A percentile compares a stretch with the other conserved stretches of the same genome.
phyloP scores from a whole-genome alignment of 106 monocot species.

The Allium cepa region DNA sequence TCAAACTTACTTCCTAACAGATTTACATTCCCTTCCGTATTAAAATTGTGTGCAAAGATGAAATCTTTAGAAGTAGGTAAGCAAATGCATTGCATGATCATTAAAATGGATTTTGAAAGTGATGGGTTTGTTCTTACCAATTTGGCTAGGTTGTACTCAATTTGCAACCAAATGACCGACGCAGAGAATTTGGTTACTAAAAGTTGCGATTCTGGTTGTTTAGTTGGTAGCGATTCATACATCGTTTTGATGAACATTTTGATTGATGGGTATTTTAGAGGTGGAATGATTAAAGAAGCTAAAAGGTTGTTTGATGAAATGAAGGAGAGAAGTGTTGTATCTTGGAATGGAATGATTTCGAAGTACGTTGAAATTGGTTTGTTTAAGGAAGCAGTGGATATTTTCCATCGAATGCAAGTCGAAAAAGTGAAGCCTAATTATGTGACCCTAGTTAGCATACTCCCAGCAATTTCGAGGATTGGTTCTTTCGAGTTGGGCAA shows the following conservation, averaged over 20 bases:
- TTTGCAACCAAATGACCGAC: conserved; percentile 30
- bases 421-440: conserved; percentile 27
- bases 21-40: conserved; percentile 40
- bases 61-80: conserved; percentile 23
- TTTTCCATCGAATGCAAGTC: conserved; percentile 26
- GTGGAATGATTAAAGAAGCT: conserved; percentile 21
- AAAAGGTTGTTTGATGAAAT: conserved; percentile 31
- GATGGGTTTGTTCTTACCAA: conserved; percentile 48
- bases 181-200: conserved; percentile 18
- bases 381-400: conserved; percentile 34
- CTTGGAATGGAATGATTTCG: conserved; percentile 58
- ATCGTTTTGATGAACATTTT: conserved; percentile 40
- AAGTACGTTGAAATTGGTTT: conserved; percentile 29
- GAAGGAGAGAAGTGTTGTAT: conserved; percentile 24
- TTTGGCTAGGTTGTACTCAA: conserved; percentile 36
- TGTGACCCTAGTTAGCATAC: conserved; percentile 40
- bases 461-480: conserved; percentile 41
- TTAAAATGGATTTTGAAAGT: conserved; percentile 21
- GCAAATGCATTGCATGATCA: conserved; percentile 35
- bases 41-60: conserved; percentile 32
- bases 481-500: conserved; percentile 34
- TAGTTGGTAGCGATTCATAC: conserved; percentile 2
- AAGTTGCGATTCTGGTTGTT: neutral
- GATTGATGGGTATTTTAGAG: conserved; percentile 40
- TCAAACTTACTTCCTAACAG: conserved; percentile 16